Evolutionary conservation across 2,329 filamentous ascomycete species (phyloP).

Genomic region (Fusarium transvaalense): DNA sequence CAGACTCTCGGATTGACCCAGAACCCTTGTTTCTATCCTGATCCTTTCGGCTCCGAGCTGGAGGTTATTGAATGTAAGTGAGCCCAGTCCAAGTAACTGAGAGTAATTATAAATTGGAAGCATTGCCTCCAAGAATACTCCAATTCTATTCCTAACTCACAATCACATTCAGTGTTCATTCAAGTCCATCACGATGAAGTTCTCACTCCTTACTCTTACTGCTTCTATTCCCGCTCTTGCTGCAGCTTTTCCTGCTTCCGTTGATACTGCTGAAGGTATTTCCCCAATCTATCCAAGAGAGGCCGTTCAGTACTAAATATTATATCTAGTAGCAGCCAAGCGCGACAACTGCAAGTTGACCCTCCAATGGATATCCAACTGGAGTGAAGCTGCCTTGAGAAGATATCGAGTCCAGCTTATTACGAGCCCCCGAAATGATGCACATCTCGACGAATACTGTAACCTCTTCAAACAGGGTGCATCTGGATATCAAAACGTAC

Average conservation of each 20-base stretch:
- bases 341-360: conserved; percentile 3
- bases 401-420: conserved; percentile 7
- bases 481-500: not conserved
- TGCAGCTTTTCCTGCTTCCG: not conserved
- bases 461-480: not conserved
- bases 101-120: not conserved
- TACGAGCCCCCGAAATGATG: conserved; percentile 1
- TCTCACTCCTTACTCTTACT: not conserved
- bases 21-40: not conserved
- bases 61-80: accelerated
- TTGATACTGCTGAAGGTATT: not conserved
- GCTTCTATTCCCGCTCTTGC: not conserved
- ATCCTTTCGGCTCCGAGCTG: accelerated
- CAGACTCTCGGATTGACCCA: accelerated
- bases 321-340: not conserved
- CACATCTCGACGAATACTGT: not conserved
- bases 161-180: not conserved
- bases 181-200: not conserved
- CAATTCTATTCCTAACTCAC: not conserved
- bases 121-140: not conserved
- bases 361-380: conserved; percentile 1
- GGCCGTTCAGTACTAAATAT: not conserved
- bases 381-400: conserved; percentile 6
- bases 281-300: accelerated
- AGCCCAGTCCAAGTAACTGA: accelerated